A percentile compares a stretch with the other conserved stretches of the same genome.
These are phyloP conservation scores for Zea mays DNA, from an alignment of 176 grass and related monocot genomes.

Conservation along the genomic window DNA sequence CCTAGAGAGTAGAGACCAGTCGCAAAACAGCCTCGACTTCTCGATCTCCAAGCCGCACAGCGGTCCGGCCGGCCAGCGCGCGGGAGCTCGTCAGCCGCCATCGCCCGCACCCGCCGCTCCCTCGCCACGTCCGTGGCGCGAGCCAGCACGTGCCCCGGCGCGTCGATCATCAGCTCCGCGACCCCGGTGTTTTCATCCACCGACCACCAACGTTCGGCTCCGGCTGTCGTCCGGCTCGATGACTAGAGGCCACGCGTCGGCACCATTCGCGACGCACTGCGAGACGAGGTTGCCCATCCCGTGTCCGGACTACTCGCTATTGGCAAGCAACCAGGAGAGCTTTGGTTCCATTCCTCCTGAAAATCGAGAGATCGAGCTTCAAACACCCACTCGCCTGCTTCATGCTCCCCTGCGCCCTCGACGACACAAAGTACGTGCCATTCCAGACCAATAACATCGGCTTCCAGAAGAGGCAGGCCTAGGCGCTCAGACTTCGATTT, in stretches of 20 bases:
- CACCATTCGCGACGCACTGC: constrained; percentile 13
- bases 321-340: neutral
- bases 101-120: constrained; percentile 30
- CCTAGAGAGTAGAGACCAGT: neutral
- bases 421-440: too few species aligned
- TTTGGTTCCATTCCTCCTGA: neutral
- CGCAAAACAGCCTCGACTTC: constrained; percentile 28
- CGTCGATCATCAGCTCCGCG: constrained; percentile 62
- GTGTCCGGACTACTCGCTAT: neutral
- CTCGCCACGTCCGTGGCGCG: constrained; percentile 23
- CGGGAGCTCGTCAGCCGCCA: constrained; percentile 56
- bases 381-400: too few species aligned
- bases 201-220: neutral
- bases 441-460: too few species aligned
- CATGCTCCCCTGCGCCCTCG: too few species aligned
- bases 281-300: constrained; percentile 37
- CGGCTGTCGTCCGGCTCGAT: constrained; percentile 33
- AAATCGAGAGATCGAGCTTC: neutral
- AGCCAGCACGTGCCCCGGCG: constrained; percentile 48
- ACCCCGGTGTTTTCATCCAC: constrained; percentile 7
- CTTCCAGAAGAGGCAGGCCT: too few species aligned
- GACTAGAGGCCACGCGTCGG: constrained; percentile 3
- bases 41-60: constrained; percentile 36
- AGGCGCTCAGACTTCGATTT: too few species aligned
- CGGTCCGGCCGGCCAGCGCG: constrained; percentile 26